Evolutionary conservation across 2,329 filamentous ascomycete genomes (phyloP), one percentile per base, ranked within the genome.

Genomic region (Alternaria tenuissima): DNA sequence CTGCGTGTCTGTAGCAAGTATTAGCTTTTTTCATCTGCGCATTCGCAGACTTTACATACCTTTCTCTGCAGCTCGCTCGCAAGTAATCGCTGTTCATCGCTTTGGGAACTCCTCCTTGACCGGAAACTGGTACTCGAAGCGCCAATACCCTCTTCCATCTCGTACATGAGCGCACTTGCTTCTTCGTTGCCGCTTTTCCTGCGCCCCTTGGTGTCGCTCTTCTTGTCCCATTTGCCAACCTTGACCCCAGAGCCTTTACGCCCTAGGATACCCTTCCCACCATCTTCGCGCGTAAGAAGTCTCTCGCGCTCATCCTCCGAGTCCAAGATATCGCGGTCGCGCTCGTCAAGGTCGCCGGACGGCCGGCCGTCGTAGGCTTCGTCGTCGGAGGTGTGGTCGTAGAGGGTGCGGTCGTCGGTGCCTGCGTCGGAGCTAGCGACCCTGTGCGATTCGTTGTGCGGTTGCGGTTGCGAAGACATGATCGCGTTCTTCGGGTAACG

Each of bases 111-210:
- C 52, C 74, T 69, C 34, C 78, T 70, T 26, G 74, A 76, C 28
- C 63, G 60, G 16, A 77, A 56, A 38, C 68, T 74, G n/a, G 68
- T 62, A 47, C 65, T 89, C 81, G 82, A 91, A 62, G 85, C 88
- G 72, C 91, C 85, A 3, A 84, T 86, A 1, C 93, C 92, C 74
- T 93, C 90, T 78, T 97, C 94, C 90, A 94, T 92, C 80, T 95
- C 91, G 76, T 92, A 94, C 89, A 96, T 92, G 71, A 96, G 82
- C 76, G 89, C 87, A 38, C 90, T 89, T 66, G 92, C 88, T 73
- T 92, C 91, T 56, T 88, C 88, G 61, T 88, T 78, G 26, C 64
- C 59, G 20, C 65, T 66, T 57, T 81, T 81, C 84, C 83, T 79
- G 61, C 74, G 66, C 60, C 72, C 64, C 43, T 66, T 71, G 62